phyloP scores from a whole-genome alignment of 192 early-diverging fungal genomes.

The Backusella mclennaniae region DNA sequence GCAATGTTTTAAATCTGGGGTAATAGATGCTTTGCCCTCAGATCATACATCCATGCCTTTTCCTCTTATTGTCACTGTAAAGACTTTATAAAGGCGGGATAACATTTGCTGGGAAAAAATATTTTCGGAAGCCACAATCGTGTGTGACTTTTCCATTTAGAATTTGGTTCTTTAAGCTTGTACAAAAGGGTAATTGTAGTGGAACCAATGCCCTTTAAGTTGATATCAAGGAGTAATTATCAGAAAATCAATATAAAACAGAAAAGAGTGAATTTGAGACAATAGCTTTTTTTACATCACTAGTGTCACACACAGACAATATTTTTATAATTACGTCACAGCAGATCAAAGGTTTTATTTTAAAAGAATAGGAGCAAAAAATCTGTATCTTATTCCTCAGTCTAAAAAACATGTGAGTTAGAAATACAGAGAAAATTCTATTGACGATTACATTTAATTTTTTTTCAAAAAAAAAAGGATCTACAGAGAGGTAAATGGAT shows the following conservation, averaged over 20 bases:
- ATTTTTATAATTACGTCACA: neutral
- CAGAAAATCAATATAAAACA: neutral
- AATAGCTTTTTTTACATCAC: neutral
- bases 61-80: neutral
- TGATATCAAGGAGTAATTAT: neutral
- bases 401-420: too few species aligned
- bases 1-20: neutral
- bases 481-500: neutral
- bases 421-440: neutral
- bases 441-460: neutral
- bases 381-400: too few species aligned
- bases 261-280: neutral
- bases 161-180: neutral
- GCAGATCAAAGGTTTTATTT: neutral
- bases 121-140: neutral
- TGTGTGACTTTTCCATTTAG: conserved; percentile 5
- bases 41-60: neutral
- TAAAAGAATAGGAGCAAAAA: neutral
- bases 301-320: neutral
- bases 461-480: neutral
- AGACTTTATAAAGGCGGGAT: neutral
- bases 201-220: neutral
- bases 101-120: neutral
- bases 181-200: neutral
- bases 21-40: neutral